Evolutionary conservation across 2,329 filamentous ascomycete species (phyloP).

Genomic region (Neofusicoccum laricinum): DNA sequence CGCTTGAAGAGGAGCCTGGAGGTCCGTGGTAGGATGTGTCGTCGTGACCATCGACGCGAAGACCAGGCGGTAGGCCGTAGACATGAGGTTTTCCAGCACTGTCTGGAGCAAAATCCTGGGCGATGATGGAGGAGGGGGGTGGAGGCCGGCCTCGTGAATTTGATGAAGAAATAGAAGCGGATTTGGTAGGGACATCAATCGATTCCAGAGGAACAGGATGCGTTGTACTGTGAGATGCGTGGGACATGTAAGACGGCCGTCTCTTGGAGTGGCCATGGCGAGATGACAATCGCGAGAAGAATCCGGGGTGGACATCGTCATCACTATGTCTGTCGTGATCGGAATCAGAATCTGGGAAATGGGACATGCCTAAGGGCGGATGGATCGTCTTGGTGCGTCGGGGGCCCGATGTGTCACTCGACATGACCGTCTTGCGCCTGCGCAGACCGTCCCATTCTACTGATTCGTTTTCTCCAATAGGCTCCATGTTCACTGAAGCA

Average conservation of each 20-base stretch:
- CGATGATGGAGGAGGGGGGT: neutral
- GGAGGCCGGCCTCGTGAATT: neutral
- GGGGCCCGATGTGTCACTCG: conserved; percentile 23
- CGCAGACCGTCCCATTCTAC: conserved; percentile 92
- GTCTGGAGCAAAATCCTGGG: conserved; percentile 6
- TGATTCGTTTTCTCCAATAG: conserved; percentile 74
- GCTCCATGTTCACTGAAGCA: conserved; percentile 75
- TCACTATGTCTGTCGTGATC: conserved; percentile 34
- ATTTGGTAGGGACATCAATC: conserved; percentile 28
- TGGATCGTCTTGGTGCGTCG: conserved; percentile 54
- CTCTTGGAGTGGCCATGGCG: conserved; percentile 6
- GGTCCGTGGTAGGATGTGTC: conserved; percentile 44
- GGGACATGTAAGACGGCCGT: conserved; percentile 7
- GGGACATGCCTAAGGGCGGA: conserved; percentile 83
- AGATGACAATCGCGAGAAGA: conserved; percentile 38
- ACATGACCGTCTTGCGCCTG: conserved; percentile 61
- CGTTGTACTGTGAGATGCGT: conserved; percentile 25
- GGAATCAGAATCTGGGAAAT: conserved; percentile 68
- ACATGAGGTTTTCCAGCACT: conserved; percentile 35
- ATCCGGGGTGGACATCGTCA: conserved; percentile 45
- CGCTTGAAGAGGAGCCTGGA: conserved; percentile 25
- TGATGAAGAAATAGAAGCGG: neutral
- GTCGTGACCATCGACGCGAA: conserved; percentile 36
- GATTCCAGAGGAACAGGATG: conserved; percentile 46
- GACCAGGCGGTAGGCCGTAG: conserved; percentile 49